phyloP scores from a whole-genome alignment of 2,329 filamentous ascomycete genomes.

The Ophiostoma himal-ulmi region DNA sequence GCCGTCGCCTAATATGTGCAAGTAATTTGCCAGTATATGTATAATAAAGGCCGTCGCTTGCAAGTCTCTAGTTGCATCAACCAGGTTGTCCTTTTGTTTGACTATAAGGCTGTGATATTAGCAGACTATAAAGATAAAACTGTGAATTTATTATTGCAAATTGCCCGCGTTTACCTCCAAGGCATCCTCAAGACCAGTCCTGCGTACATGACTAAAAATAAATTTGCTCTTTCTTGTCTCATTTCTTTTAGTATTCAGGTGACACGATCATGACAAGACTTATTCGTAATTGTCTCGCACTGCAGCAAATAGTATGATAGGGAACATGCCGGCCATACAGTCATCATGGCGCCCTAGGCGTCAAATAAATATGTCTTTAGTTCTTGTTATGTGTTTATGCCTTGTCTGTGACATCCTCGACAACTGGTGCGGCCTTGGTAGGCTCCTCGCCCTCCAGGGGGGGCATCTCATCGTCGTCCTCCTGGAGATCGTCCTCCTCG shows the following conservation, averaged over 20 bases:
- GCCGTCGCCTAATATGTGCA: background rate
- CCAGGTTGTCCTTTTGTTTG: too few relatives aligned
- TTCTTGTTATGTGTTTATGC: constrained; percentile 16
- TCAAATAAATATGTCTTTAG: background rate
- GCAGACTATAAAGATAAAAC: background rate
- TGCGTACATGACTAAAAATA: background rate
- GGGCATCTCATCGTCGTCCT: constrained; percentile 76
- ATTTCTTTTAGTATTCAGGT: too few relatives aligned
- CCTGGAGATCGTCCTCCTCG: constrained; percentile 44
- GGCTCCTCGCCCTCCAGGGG: constrained; percentile 57
- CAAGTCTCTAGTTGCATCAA: too few relatives aligned
- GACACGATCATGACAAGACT: too few relatives aligned
- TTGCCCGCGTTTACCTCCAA: background rate
- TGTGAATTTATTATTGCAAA: background rate
- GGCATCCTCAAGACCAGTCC: background rate
- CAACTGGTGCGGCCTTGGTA: constrained; percentile 7
- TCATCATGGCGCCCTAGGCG: background rate
- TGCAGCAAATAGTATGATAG: background rate
- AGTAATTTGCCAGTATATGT: background rate
- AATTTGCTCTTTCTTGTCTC: background rate
- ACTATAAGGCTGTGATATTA: too few relatives aligned
- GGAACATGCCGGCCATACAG: background rate
- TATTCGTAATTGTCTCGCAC: too few relatives aligned
- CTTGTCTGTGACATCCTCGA: constrained; percentile 16
- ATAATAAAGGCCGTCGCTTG: background rate